These are phyloP conservation scores for Globisporangium iwayamae DNA, from an alignment of 352 stramenopile species.

Conservation along the genomic window DNA sequence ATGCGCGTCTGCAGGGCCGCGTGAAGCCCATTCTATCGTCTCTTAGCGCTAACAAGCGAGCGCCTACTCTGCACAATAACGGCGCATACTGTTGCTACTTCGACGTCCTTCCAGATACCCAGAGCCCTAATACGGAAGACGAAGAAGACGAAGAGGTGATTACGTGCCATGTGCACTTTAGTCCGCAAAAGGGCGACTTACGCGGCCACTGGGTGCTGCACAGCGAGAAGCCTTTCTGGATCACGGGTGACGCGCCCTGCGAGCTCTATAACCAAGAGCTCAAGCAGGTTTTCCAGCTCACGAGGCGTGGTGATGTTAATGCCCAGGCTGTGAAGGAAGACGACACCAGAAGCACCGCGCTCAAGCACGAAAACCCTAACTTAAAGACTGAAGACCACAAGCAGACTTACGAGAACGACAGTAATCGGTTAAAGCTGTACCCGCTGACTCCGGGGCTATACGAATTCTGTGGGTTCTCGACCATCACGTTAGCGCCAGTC, in stretches of 20 bases:
- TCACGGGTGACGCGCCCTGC: conserved; percentile 13
- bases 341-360: background rate
- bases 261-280: conserved; percentile 18
- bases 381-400: background rate
- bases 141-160: conserved; percentile 32
- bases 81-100: conserved; percentile 50
- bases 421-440: conserved; percentile 24
- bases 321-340: background rate
- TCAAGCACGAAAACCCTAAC: background rate
- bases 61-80: background rate
- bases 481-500: conserved; percentile 23
- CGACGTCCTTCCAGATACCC: conserved; percentile 22
- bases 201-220: conserved; percentile 7
- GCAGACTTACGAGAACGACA: background rate
- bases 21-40: conserved; percentile 17
- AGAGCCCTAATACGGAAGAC: conserved; percentile 13
- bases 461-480: conserved; percentile 63
- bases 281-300: conserved; percentile 9
- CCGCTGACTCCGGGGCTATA: conserved; percentile 55
- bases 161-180: conserved; percentile 40
- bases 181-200: background rate
- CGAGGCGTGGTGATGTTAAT: background rate
- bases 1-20: conserved; percentile 17
- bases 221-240: conserved; percentile 17
- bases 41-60: conserved; percentile 7